These are phyloP conservation scores for Spizellomyces punctatus DNA, from an alignment of 192 early-diverging fungal genomes.

Conservation along the genomic window DNA sequence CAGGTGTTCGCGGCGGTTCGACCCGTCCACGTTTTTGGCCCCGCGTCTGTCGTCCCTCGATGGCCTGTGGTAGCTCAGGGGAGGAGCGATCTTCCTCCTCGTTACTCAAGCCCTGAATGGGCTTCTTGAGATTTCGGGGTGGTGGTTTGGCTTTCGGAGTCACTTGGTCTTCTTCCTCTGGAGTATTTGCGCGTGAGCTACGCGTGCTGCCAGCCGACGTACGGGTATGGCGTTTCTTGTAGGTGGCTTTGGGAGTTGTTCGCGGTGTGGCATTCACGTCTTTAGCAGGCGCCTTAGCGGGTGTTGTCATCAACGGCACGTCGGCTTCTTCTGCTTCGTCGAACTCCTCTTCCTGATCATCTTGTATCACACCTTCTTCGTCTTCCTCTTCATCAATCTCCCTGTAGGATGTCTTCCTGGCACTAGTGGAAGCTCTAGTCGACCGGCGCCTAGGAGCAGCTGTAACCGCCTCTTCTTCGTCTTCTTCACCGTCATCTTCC, in stretches of 20 bases:
- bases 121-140: neutral
- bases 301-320: neutral
- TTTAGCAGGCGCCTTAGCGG: neutral
- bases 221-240: neutral
- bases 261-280: neutral
- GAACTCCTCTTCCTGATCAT: slow-evolving; percentile 13
- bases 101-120: neutral
- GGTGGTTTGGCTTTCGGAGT: neutral
- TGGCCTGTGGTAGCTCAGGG: neutral
- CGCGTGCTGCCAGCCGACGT: neutral
- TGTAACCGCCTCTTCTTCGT: slow-evolving; percentile 20
- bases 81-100: slow-evolving; percentile 4
- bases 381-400: slow-evolving; percentile 31
- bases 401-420: slow-evolving; percentile 7
- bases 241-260: neutral
- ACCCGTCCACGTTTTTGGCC: neutral
- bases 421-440: slow-evolving; percentile 22
- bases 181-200: neutral
- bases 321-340: slow-evolving; percentile 9
- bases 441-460: slow-evolving; percentile 24
- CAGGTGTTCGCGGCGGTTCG: neutral
- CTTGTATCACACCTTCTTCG: slow-evolving; percentile 22
- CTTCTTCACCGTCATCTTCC: slow-evolving; percentile 18
- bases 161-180: neutral
- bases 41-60: neutral